phyloP scores from a whole-genome alignment of 805 yeast genomes.

The Pichia heedii region DNA sequence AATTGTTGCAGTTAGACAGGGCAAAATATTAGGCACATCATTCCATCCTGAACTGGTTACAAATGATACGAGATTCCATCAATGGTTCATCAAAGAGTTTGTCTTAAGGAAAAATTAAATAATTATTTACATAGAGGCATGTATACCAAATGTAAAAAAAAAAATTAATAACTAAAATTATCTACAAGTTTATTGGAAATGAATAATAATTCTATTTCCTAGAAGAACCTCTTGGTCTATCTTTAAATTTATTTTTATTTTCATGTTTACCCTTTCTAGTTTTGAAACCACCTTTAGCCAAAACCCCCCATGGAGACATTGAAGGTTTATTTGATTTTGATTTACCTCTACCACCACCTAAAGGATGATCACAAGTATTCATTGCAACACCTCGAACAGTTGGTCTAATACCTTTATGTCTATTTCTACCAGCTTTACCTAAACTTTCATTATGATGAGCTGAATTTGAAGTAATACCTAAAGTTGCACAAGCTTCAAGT shows the following conservation, averaged over 20 bases:
- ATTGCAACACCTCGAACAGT: constrained; percentile 96
- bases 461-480: constrained; percentile 86
- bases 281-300: constrained; percentile 86
- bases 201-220: constrained; percentile 2
- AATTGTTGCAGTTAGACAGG: constrained; percentile 69
- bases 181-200: background rate
- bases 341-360: constrained; percentile 99
- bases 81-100: constrained; percentile 59
- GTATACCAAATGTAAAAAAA: background rate
- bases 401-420: constrained; percentile 91
- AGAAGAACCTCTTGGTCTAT: constrained; percentile 68
- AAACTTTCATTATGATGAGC: constrained; percentile 83
- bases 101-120: constrained; percentile 22
- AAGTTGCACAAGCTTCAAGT: constrained; percentile 82
- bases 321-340: constrained; percentile 92
- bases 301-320: constrained; percentile 92
- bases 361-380: constrained; percentile 97
- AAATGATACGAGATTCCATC: constrained; percentile 50
- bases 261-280: constrained; percentile 85
- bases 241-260: constrained; percentile 79
- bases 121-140: no score
- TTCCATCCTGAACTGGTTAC: constrained; percentile 69
- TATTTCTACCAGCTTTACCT: constrained; percentile 95
- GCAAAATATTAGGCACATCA: constrained; percentile 58
- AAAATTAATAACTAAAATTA: background rate